Base-by-base conservation (phyloP, 208 protist genomes). In the Trypanosoma melophagium region DNA sequence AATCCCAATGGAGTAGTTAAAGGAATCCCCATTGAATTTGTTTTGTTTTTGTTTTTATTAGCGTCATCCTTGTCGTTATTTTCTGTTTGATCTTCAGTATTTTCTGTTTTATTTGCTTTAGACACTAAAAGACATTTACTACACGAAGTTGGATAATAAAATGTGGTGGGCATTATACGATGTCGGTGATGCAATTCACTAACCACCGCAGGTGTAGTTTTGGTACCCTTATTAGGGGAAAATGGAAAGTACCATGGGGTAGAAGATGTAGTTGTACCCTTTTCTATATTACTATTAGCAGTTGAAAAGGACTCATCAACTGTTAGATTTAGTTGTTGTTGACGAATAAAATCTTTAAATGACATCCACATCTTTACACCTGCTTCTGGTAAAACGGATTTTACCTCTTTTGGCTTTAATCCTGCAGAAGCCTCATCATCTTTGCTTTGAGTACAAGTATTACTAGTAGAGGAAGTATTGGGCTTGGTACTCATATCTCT, bases 1-100 rank as follows among this genome's bases (percentile, higher is more conserved):
- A 89, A 71, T 28, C 76, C 83, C 14, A 85, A 52, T 17, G 68
- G 76, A 19, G 61, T 13, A 55, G 2, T 57, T 13, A 3, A 13
- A 13, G 25, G 45, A 4, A 28, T 12, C 22, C 16, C 40, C 1
- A 13, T 13, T n/a, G 1, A 8, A 7, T 12, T 47, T 13, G 17
- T 17, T 47, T 71, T 42, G 54, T 77, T 56, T 57, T 47, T 25
- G 68, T 42, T 14, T 25, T 54, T 24, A 60, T 52, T 19, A 25
- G 47, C n/a, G 53, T 14, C n/a, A n/a, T n/a, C n/a, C n/a, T n/a
- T n/a, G n/a, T n/a, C n/a, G n/a, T n/a, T n/a, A n/a, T n/a, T n/a
- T n/a, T n/a, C n/a, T n/a, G n/a, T n/a, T n/a, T n/a, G n/a, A n/a
- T n/a, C n/a, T n/a, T n/a, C n/a, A n/a, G n/a, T n/a, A n/a, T 35